These are phyloP conservation scores for Fusarium hostae DNA, from an alignment of 2,329 filamentous ascomycete species.

Conservation along the genomic window DNA sequence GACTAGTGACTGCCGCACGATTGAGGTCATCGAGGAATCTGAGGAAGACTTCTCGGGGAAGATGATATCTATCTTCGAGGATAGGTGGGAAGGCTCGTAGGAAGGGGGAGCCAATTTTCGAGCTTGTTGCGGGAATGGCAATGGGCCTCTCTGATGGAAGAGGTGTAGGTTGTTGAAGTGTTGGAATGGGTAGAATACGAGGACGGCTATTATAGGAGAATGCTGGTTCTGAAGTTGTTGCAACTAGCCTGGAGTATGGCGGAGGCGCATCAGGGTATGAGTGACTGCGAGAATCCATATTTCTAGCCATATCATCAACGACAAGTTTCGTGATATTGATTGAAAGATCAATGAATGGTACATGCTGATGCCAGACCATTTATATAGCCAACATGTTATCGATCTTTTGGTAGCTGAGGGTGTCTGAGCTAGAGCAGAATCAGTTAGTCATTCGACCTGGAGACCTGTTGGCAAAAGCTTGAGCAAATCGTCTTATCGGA, in stretches of 20 bases:
- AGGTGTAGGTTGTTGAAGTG: background rate
- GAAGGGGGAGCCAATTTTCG: background rate
- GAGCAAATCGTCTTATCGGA: background rate
- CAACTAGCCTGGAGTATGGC: background rate
- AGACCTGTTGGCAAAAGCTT: background rate
- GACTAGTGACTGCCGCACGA: background rate
- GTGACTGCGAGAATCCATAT: background rate
- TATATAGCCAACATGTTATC: background rate
- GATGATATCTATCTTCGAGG: background rate
- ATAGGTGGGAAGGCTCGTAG: background rate
- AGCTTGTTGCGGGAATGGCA: background rate
- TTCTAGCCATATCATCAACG: no score
- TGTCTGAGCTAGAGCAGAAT: background rate
- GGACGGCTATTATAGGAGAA: rapidly evolving
- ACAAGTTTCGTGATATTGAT: rapidly evolving
- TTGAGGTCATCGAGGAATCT: conserved; percentile 2
- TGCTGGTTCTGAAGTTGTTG: background rate
- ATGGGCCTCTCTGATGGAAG: background rate
- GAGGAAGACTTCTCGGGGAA: background rate
- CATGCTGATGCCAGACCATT: background rate
- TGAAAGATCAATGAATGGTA: rapidly evolving
- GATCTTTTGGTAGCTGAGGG: background rate
- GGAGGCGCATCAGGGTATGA: background rate
- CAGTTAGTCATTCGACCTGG: background rate
- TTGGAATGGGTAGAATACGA: rapidly evolving